Conservation (phyloP, 2,329 filamentous ascomycete genomes). For the Neurospora crassa region DNA sequence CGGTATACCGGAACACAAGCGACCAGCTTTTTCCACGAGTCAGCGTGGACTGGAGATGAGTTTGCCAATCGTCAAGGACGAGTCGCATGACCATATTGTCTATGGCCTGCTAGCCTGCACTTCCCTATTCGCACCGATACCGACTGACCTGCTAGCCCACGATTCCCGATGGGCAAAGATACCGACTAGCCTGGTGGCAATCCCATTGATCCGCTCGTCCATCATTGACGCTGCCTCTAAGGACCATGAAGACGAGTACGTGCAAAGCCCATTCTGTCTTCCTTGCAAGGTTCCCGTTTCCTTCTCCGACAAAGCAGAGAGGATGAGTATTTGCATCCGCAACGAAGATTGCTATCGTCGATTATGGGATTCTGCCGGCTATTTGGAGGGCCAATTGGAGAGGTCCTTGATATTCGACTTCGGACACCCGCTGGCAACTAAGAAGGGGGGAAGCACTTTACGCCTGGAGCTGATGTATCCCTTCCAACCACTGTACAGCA, state of each 20-base stretch:
- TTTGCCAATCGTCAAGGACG: background rate
- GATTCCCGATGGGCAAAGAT: too few relatives aligned
- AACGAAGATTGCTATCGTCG: background rate
- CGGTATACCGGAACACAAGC: background rate
- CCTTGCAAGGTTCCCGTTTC: background rate
- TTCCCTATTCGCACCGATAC: too few relatives aligned
- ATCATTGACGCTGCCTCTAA: background rate
- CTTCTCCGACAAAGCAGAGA: background rate
- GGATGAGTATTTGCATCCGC: background rate
- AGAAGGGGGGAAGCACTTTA: background rate
- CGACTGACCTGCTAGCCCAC: too few relatives aligned
- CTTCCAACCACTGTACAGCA: background rate
- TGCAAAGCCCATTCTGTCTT: background rate
- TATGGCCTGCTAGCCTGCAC: background rate
- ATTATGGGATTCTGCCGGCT: background rate
- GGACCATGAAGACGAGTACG: background rate
- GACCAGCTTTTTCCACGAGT: background rate
- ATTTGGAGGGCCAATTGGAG: too few relatives aligned
- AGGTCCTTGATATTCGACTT: background rate
- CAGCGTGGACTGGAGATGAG: background rate
- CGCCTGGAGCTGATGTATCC: background rate
- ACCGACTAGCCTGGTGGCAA: too few relatives aligned
- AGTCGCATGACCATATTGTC: background rate
- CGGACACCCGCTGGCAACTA: background rate
- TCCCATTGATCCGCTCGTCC: background rate